Conservation (phyloP, 805 yeast species). For the Schwanniomyces sp. region DNA sequence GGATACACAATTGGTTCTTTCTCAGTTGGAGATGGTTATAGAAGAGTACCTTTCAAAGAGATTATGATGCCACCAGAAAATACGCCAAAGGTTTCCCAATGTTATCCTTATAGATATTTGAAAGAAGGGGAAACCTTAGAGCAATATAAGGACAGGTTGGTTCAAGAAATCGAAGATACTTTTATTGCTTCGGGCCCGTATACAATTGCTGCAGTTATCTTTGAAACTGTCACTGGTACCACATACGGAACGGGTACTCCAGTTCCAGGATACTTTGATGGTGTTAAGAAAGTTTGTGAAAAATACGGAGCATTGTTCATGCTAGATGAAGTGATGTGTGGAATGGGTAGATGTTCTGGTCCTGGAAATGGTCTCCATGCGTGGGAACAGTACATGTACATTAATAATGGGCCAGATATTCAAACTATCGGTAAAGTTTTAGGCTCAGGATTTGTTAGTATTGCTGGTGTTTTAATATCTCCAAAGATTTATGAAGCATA, state of each 20-base stretch:
- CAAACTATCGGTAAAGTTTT: slow-evolving; percentile 48
- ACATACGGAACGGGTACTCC: slow-evolving; percentile 40
- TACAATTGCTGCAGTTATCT: slow-evolving; percentile 42
- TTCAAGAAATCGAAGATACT: slow-evolving; percentile 41
- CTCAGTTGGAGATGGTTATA: slow-evolving; percentile 30
- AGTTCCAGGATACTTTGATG: slow-evolving; percentile 30
- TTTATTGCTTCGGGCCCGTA: slow-evolving; percentile 44
- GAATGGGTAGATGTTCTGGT: slow-evolving; percentile 42
- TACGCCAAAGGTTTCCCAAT: slow-evolving; percentile 22
- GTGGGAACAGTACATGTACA: slow-evolving; percentile 45
- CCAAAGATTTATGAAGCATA: background rate
- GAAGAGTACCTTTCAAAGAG: slow-evolving; percentile 32
- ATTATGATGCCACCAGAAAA: slow-evolving; percentile 13
- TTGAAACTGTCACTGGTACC: slow-evolving; percentile 49
- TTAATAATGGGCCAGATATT: slow-evolving; percentile 39
- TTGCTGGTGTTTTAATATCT: slow-evolving; percentile 42
- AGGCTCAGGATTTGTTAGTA: slow-evolving; percentile 3
- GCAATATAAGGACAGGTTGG: slow-evolving; percentile 36
- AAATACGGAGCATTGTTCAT: slow-evolving; percentile 51
- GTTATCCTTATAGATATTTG: slow-evolving; percentile 31
- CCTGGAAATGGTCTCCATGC: slow-evolving; percentile 41
- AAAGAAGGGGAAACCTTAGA: slow-evolving; percentile 36
- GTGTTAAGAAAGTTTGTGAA: slow-evolving; percentile 43
- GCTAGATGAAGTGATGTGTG: slow-evolving; percentile 60
- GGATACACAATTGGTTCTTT: slow-evolving; percentile 50